These are phyloP conservation scores for Aeminium ludgeri DNA, from an alignment of 495 filamentous ascomycete genomes.

Conservation along the genomic window DNA sequence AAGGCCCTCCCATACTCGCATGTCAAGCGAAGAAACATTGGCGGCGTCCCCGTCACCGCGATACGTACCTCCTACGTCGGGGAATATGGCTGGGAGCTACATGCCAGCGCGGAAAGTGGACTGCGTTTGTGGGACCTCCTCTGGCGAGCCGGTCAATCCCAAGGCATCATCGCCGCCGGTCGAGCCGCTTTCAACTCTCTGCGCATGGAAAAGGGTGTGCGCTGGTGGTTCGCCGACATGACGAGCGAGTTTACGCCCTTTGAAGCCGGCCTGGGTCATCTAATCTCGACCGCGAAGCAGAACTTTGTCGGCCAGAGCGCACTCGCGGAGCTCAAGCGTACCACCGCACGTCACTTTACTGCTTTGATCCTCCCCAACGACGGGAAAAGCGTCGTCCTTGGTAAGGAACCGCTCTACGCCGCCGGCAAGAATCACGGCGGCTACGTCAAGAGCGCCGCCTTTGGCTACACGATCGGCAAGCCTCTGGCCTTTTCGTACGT, in stretches of 20 bases:
- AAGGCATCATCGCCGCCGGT: constrained; percentile 33
- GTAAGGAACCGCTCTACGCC: constrained; percentile 34
- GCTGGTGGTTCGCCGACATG: constrained; percentile 30
- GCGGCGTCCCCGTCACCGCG: constrained; percentile 28
- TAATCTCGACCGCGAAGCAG: constrained; percentile 23
- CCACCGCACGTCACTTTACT: constrained; percentile 14
- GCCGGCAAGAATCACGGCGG: constrained; percentile 23
- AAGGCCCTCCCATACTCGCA: constrained; percentile 26
- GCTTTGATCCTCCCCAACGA: constrained; percentile 22
- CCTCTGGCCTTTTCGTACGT: constrained; percentile 34
- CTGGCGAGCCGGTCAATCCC: constrained; percentile 28
- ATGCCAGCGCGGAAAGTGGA: constrained; percentile 32
- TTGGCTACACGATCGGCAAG: constrained; percentile 31
- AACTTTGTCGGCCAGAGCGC: constrained; percentile 28
- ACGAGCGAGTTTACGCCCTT: constrained; percentile 34
- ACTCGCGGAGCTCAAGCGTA: constrained; percentile 19
- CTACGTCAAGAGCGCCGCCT: constrained; percentile 34
- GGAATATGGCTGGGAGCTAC: constrained; percentile 36
- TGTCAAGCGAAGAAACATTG: constrained; percentile 24
- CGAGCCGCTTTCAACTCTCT: constrained; percentile 33
- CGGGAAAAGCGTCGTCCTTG: constrained; percentile 30
- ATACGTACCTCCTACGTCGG: constrained; percentile 34
- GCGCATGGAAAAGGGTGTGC: constrained; percentile 33
- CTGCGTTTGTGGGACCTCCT: constrained; percentile 31
- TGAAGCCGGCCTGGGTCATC: constrained; percentile 29